phyloP scores from a whole-genome alignment of 1,284 basidiomycete species.

The Butyriboletus appendiculatus region DNA sequence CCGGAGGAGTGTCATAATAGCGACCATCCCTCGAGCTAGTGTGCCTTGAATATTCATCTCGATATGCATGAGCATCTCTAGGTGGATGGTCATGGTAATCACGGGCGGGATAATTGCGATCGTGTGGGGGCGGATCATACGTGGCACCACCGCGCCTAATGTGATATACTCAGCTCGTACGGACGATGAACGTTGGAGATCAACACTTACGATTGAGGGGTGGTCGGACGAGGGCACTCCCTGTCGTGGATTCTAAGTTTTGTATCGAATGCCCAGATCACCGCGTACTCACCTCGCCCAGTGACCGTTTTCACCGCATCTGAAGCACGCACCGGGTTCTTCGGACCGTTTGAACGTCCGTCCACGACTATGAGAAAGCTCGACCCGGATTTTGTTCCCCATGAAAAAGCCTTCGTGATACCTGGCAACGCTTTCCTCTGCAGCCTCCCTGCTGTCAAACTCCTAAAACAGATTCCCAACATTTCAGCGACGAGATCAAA shows the following conservation, averaged over 20 bases:
- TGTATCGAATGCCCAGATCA: constrained; percentile 2
- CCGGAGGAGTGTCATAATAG: constrained; percentile 57
- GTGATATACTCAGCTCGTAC: constrained; percentile 1
- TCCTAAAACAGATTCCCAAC: constrained; percentile 49
- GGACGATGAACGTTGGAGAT: neutral
- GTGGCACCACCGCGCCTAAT: constrained; percentile 34
- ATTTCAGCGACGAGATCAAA: neutral
- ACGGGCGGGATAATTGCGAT: constrained; percentile 51
- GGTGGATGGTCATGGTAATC: constrained; percentile 48
- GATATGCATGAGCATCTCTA: constrained; percentile 51
- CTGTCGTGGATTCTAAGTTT: constrained; percentile 38
- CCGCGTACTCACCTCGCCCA: constrained; percentile 72
- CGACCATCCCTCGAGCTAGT: constrained; percentile 50
- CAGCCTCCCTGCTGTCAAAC: constrained; percentile 77
- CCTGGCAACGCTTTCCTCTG: constrained; percentile 81
- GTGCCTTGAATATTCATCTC: constrained; percentile 44
- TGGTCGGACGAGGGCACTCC: constrained; percentile 68
- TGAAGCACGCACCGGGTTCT: constrained; percentile 84
- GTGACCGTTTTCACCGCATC: constrained; percentile 78
- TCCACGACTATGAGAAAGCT: constrained; percentile 79
- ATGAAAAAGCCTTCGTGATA: constrained; percentile 86
- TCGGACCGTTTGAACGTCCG: constrained; percentile 74
- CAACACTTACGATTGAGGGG: constrained; percentile 43
- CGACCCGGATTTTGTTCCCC: constrained; percentile 86
- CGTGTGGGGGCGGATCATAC: constrained; percentile 49